Conservation (phyloP, 2,329 filamentous ascomycete species). For the Achaetomium macrosporum region DNA sequence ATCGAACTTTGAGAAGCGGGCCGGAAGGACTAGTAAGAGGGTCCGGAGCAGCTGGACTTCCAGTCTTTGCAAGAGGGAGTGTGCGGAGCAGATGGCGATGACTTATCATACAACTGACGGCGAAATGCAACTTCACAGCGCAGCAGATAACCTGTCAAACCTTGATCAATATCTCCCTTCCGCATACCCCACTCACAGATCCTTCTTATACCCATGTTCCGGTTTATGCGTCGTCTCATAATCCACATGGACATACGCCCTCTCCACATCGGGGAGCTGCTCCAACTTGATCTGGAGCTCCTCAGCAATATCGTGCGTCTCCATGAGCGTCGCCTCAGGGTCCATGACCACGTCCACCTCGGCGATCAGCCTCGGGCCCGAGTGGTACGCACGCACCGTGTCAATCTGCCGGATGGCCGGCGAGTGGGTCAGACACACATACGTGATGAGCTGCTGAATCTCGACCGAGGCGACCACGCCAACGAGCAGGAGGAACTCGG, state of each 20-base stretch:
- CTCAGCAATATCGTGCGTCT: constrained; percentile 90
- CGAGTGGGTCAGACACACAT: constrained; percentile 91
- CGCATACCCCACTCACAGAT: constrained; percentile 37
- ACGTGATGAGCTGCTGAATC: constrained; percentile 90
- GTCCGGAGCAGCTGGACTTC: no score
- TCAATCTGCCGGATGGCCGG: constrained; percentile 78
- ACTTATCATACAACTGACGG: no score
- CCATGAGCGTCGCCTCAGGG: constrained; percentile 61
- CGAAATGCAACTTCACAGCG: no score
- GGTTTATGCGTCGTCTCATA: constrained; percentile 95
- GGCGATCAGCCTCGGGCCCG: constrained; percentile 79
- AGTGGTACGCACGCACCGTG: constrained; percentile 91
- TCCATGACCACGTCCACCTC: constrained; percentile 98
- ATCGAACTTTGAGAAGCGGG: no score
- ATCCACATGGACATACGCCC: constrained; percentile 94
- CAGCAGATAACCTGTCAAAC: no score
- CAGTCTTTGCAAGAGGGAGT: no score
- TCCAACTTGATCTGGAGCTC: constrained; percentile 92
- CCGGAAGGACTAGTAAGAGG: no score
- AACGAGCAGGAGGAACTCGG: constrained; percentile 85
- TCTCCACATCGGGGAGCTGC: constrained; percentile 82
- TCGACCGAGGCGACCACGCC: constrained; percentile 81
- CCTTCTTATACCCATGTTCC: constrained; percentile 64
- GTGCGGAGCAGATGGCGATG: no score
- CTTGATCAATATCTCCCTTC: no score